Evolutionary conservation across 2,329 filamentous ascomycete species (phyloP), one percentile per base, ranked within the genome.

Genomic region (Xylaria sp.): DNA sequence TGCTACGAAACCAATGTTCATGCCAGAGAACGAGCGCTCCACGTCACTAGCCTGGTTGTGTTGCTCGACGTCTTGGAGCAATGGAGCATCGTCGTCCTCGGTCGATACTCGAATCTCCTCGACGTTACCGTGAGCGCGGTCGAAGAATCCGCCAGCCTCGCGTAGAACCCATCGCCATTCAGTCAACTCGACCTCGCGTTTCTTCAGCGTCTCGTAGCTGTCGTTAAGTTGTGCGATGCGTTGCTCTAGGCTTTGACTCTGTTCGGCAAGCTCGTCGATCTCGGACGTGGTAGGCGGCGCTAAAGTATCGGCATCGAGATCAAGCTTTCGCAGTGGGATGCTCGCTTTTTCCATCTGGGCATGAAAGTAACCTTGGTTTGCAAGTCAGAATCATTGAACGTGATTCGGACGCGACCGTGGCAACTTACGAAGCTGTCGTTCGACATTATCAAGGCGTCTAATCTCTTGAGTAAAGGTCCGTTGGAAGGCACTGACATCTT

Each of bases 1-100:
- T 57, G 95, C 92, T 56, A 99, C 94, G 73, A 99, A 99, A 9
- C 95, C 95, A 75, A 99, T 99, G 80, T 98, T 97, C 92, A 98
- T 96, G 66, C 93, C 92, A 5, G 92, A 95, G 78, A 99, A 97
- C 43, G 92, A 95, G 68, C 91, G 88, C 74, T 95, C 92, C 38
- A 84, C 89, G 63, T 92, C 91, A 53, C 87, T 80, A 57, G 84
- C 84, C 58, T 82, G 78, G 64, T 83, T 84, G 74, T 94, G 89
- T 75, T 97, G 92, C 78, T 99, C 95, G 55, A 98, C 87, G 75
- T 99, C 95, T 69, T 91, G 91, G 59, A 99, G 88, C 47, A 99
- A 85, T 43, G 96, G 95, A 64, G 95, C 95, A 78, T 98, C 94
- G 74, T 96, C 94, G 63, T 94, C 89, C 70, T 94, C 91, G 67